phyloP scores from a whole-genome alignment of 2,329 filamentous ascomycete genomes.

The Clonostachys chloroleuca region DNA sequence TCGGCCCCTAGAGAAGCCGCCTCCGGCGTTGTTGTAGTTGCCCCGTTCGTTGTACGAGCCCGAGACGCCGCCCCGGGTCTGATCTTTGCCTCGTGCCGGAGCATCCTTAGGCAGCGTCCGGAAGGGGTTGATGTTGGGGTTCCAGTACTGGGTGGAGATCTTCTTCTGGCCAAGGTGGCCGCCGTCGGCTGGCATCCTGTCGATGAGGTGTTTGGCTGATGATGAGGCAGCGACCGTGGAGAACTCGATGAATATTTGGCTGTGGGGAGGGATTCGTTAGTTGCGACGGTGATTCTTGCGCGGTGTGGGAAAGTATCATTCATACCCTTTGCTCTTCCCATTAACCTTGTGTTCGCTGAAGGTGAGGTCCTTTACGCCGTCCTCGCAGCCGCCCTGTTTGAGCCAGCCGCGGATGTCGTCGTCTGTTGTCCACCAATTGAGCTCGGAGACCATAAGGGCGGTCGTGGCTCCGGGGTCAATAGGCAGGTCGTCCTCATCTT shows the following conservation, averaged over 20 bases:
- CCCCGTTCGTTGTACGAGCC: slow-evolving; percentile 43
- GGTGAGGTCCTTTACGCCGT: slow-evolving; percentile 85
- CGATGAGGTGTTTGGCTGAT: slow-evolving; percentile 77
- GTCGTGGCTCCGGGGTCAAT: slow-evolving; percentile 58
- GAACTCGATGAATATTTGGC: slow-evolving; percentile 82
- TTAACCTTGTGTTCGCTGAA: slow-evolving; percentile 99
- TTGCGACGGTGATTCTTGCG: slow-evolving; percentile 5
- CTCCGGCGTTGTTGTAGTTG: slow-evolving; percentile 42
- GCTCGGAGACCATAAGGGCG: slow-evolving; percentile 80
- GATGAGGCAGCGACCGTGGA: slow-evolving; percentile 78
- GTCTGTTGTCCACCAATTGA: slow-evolving; percentile 96
- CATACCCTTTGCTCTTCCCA: slow-evolving; percentile 95
- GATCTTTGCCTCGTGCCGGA: slow-evolving; percentile 57
- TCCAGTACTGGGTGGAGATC: slow-evolving; percentile 69
- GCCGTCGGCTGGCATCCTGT: slow-evolving; percentile 51
- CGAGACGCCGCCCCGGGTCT: slow-evolving; percentile 47
- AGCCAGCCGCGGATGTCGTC: slow-evolving; percentile 91
- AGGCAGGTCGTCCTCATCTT: slow-evolving; percentile 16
- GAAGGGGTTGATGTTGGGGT: slow-evolving; percentile 79
- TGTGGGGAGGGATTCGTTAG: slow-evolving; percentile 13
- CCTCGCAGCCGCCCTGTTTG: slow-evolving; percentile 72
- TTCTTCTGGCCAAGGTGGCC: slow-evolving; percentile 60
- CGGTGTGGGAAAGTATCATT: not conserved
- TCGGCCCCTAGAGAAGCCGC: slow-evolving; percentile 48
- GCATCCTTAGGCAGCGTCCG: slow-evolving; percentile 87